These are phyloP conservation scores for Abrus pulchellus DNA, from an alignment of 306 rosid species.

Conservation along the genomic window DNA sequence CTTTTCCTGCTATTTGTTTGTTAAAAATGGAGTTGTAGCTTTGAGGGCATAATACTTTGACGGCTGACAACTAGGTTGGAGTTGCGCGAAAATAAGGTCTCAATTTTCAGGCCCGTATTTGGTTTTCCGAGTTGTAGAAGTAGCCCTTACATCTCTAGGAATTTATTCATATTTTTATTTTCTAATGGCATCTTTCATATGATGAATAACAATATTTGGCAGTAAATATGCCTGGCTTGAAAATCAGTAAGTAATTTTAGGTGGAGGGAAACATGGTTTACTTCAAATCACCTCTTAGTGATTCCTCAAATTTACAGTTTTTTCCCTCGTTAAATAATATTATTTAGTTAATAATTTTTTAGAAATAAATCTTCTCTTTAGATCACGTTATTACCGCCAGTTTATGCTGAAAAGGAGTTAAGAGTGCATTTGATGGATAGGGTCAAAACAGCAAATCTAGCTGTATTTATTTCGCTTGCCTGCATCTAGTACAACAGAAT, in stretches of 20 bases:
- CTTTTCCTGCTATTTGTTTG: slow-evolving; percentile 49
- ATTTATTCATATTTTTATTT: slow-evolving; percentile 29
- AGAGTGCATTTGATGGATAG: background rate
- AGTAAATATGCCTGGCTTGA: background rate
- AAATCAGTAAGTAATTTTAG: background rate
- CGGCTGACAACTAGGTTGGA: slow-evolving; percentile 50
- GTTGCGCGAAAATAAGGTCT: slow-evolving; percentile 50
- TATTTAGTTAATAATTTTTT: background rate
- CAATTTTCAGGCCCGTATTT: slow-evolving; percentile 50
- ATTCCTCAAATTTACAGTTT: background rate
- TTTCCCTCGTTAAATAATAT: background rate
- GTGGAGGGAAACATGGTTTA: background rate
- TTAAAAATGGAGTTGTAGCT: slow-evolving; percentile 41
- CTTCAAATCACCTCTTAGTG: background rate
- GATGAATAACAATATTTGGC: slow-evolving; percentile 34
- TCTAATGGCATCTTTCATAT: slow-evolving; percentile 23
- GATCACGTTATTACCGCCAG: background rate
- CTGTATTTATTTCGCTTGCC: background rate
- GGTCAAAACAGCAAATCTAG: background rate
- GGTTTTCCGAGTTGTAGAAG: slow-evolving; percentile 42
- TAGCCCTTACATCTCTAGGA: slow-evolving; percentile 24
- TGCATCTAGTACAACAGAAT: background rate
- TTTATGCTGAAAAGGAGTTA: no score
- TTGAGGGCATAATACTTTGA: slow-evolving; percentile 40
- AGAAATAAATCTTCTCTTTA: background rate